Percentiles rank a stretch among this genome's conserved stretches.
These are phyloP conservation scores for Fusarium sp. DNA, from an alignment of 2,329 filamentous ascomycete species.

Conservation along the genomic window DNA sequence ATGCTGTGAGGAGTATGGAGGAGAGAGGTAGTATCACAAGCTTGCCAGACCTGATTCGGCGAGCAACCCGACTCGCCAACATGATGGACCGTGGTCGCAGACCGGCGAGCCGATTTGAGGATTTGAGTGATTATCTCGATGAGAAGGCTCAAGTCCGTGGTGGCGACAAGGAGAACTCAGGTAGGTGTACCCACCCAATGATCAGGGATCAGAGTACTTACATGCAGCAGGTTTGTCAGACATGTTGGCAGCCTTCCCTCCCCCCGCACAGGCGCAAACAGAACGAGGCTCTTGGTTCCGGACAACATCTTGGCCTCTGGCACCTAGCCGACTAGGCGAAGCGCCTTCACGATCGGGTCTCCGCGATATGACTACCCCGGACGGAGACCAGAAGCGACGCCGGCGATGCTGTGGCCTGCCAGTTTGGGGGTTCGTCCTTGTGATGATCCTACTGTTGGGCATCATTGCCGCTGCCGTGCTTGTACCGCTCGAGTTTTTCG, in stretches of 20 bases:
- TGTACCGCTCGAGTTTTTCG: constrained; percentile 73
- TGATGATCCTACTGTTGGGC: constrained; percentile 69
- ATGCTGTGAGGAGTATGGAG: constrained; percentile 81
- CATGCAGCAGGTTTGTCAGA: constrained; percentile 65
- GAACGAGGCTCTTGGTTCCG: constrained; percentile 56
- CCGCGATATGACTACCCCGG: constrained; percentile 34
- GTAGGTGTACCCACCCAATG: constrained; percentile 45
- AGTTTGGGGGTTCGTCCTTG: constrained; percentile 75
- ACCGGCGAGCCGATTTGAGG: constrained; percentile 66
- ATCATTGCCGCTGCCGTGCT: constrained; percentile 82
- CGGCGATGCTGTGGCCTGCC: constrained; percentile 85
- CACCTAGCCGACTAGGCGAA: constrained; percentile 41
- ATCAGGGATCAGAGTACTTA: constrained; percentile 51
- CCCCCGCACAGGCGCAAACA: constrained; percentile 59
- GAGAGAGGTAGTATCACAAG: constrained; percentile 89
- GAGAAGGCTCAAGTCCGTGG: constrained; percentile 52
- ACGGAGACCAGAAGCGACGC: constrained; percentile 47
- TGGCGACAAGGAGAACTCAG: constrained; percentile 51
- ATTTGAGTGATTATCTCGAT: constrained; percentile 59
- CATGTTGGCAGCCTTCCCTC: constrained; percentile 71
- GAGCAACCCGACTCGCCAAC: constrained; percentile 84
- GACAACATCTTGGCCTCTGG: constrained; percentile 59
- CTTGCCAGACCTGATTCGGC: constrained; percentile 85
- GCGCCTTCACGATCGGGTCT: constrained; percentile 36
- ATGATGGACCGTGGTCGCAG: constrained; percentile 84